Percentiles rank a stretch among this genome's conserved stretches.
These are phyloP conservation scores for Acrocalymma vagum DNA, from an alignment of 2,329 filamentous ascomycete species.

Conservation along the genomic window DNA sequence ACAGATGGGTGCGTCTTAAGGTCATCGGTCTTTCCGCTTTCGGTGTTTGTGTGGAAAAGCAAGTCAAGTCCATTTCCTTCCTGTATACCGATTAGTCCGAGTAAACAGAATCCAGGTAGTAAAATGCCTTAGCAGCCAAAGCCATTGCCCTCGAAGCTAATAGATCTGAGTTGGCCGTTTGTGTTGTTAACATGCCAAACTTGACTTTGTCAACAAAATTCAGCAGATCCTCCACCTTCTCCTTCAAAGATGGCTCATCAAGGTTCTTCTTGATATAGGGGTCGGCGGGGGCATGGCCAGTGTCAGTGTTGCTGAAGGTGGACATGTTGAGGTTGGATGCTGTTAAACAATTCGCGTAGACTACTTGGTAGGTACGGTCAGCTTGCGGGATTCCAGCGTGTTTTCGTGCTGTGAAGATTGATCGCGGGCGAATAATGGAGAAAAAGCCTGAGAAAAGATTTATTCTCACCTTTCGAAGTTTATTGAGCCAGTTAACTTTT, in stretches of 20 bases:
- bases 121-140: conserved; percentile 74
- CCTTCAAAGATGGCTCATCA: conserved; percentile 73
- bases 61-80: conserved; percentile 82
- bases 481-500: neutral
- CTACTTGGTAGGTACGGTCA: too few relatives aligned
- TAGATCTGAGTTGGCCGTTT: conserved; percentile 68
- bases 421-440: too few relatives aligned
- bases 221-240: conserved; percentile 79
- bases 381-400: too few relatives aligned
- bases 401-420: too few relatives aligned
- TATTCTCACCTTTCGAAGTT: too few relatives aligned
- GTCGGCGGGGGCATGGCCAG: conserved; percentile 64
- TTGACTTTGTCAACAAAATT: conserved; percentile 77
- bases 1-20: conserved; percentile 75
- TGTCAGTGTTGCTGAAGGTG: conserved; percentile 50
- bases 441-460: too few relatives aligned
- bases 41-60: conserved; percentile 91
- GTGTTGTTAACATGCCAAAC: conserved; percentile 90
- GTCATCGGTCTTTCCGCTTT: conserved; percentile 87
- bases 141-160: conserved; percentile 89
- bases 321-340: conserved; percentile 33
- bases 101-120: neutral
- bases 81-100: conserved; percentile 52
- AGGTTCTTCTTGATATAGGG: conserved; percentile 83
- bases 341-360: too few relatives aligned